phyloP scores from a whole-genome alignment of 441 rosid genomes.

The Aquilaria agallochum region DNA sequence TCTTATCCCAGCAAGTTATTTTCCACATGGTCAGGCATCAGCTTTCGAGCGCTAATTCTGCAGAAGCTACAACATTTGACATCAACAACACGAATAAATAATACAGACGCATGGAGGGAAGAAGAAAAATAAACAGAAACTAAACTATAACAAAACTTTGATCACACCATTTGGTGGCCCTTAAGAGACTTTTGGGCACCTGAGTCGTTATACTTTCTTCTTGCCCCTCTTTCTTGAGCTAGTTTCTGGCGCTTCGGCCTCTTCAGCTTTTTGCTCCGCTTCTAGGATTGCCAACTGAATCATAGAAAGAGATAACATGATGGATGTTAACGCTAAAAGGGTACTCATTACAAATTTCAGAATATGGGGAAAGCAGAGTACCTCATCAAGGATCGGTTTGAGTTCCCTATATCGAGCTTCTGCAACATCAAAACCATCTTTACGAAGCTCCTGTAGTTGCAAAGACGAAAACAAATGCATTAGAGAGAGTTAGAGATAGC shows the following conservation, averaged over 20 bases:
- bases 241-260: conserved; percentile 73
- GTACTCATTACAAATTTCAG: neutral
- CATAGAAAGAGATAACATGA: conserved; percentile 1
- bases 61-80: too few species aligned
- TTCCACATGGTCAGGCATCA: too few species aligned
- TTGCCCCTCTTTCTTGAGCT: conserved; percentile 75
- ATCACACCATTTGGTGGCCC: neutral
- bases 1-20: too few species aligned
- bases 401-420: conserved; percentile 85
- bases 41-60: too few species aligned
- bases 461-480: conserved; percentile 1
- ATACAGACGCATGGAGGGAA: too few species aligned
- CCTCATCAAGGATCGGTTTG: conserved; percentile 96
- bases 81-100: too few species aligned
- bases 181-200: neutral
- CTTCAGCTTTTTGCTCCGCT: conserved; percentile 96
- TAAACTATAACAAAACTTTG: neutral
- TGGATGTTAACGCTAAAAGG: neutral
- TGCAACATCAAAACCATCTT: conserved; percentile 97
- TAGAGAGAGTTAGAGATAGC: neutral
- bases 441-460: conserved; percentile 77
- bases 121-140: too few species aligned
- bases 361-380: conserved; percentile 20
- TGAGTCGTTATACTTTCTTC: conserved; percentile 44
- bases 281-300: conserved; percentile 78